Evolutionary conservation across 2,329 filamentous ascomycete genomes (phyloP).

Genomic region (Ceratocystis cacaofunesta): DNA sequence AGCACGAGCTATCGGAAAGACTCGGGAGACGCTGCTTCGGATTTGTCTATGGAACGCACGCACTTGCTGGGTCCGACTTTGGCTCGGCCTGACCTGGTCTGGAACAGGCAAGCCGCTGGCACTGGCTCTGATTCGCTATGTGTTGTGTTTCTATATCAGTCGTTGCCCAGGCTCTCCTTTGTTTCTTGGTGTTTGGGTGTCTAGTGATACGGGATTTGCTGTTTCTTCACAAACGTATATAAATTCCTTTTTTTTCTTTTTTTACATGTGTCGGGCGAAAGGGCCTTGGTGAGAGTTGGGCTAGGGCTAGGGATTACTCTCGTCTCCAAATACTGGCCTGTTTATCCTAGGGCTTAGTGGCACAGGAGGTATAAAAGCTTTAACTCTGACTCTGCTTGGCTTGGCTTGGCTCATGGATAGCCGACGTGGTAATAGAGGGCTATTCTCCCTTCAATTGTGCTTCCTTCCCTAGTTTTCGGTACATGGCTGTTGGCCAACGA

Average conservation of each 20-base stretch:
- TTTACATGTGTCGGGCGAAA: not conserved
- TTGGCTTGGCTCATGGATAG: not conserved
- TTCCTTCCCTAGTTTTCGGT: slow-evolving; percentile 9
- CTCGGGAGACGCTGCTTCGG: not conserved
- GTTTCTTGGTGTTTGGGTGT: not conserved
- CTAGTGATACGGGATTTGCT: too few species aligned
- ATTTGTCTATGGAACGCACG: not conserved
- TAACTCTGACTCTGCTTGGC: not conserved
- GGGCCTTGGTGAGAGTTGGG: not conserved
- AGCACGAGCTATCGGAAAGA: slow-evolving; percentile 8
- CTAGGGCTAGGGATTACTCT: not conserved
- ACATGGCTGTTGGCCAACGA: not conserved
- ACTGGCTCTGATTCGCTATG: not conserved
- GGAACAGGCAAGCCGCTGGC: not conserved
- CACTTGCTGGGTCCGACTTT: not conserved
- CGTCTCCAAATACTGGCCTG: not conserved
- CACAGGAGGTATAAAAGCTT: too few species aligned
- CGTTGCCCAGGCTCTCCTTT: not conserved
- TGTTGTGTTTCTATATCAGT: not conserved
- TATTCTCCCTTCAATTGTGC: not conserved
- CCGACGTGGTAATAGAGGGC: not conserved
- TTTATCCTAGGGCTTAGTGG: not conserved
- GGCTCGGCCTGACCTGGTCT: not conserved
- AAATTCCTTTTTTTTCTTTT: not conserved
- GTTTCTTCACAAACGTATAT: too few species aligned